Evolutionary conservation across 75 land plant species (phyloP), one percentile per base, ranked within the genome.

Genomic region (Pinus taeda): DNA sequence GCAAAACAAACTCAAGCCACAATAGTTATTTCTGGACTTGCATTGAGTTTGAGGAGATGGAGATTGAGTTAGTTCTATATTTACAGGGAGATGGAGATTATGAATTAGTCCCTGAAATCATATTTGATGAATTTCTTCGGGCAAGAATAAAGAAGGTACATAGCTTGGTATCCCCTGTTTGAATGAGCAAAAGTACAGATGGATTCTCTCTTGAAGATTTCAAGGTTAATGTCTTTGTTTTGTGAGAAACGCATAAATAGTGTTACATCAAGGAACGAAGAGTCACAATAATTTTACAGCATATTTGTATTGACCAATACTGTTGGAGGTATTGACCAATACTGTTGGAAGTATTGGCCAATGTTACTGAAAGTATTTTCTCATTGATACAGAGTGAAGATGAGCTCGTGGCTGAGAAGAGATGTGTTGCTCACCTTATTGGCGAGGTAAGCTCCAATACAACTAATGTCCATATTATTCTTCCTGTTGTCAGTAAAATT

Each of bases 11-110:
- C 42, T 65, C 20, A 36, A 69, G 55, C 55, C 24, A n/a, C 22
- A 42, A 39, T 45, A 39, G 22, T 69, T 73, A 73, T 73, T 22
- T 73, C 55, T 73, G 37, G 63, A n/a, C 26, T 18, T 21, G 58
- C 1, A 74, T 3, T 17, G 39, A 74, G 18, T 12, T 24, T 55
- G 75, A 74, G 62, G 60, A 57, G 63, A 74, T 26, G 29, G 18
- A 39, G 20, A 18, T 24, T 53, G 22, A 57, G 66, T 13, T 18
- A 74, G 37, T 74, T 53, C 21, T 18, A 57, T 24, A 57, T 69
- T 55, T 77, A 0, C 76, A 94, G 97, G 99, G 98, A 69, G 95
- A 96, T 89, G 99, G 99, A 57, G 92, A 96, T 74, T 96, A 94
- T 83, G 99, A 96, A 77, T 77, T 96, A 59, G 99, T 80, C 3